phyloP scores from a whole-genome alignment of 768 basidiomycete genomes.

The Calvatia gigantea region DNA sequence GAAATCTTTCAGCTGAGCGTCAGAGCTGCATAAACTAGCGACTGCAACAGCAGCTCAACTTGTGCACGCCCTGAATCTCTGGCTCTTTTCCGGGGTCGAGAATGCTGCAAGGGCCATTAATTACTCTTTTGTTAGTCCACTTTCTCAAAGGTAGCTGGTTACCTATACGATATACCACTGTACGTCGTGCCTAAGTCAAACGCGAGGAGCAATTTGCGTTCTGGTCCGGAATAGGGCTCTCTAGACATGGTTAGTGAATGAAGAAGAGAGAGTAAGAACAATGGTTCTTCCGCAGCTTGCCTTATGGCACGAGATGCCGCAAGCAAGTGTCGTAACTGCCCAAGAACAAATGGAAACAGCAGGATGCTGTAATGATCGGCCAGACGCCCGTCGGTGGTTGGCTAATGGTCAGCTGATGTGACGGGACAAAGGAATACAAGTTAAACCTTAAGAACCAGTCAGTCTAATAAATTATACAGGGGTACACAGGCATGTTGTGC shows the following conservation, averaged over 20 bases:
- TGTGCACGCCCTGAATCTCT: conserved; percentile 24
- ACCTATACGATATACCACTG: conserved; percentile 17
- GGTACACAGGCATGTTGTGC: too few relatives aligned
- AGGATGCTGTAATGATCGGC: too few relatives aligned
- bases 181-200: conserved; percentile 17
- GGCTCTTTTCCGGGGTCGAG: conserved; percentile 25
- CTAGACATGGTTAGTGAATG: neutral
- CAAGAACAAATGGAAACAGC: too few relatives aligned
- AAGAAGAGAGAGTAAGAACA: too few relatives aligned
- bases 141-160: conserved; percentile 20
- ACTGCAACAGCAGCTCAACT: conserved; percentile 14
- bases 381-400: too few relatives aligned
- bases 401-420: too few relatives aligned
- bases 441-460: too few relatives aligned
- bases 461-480: too few relatives aligned
- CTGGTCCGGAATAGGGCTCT: conserved; percentile 7
- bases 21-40: neutral
- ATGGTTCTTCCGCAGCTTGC: too few relatives aligned
- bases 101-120: conserved; percentile 17
- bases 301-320: too few relatives aligned
- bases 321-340: too few relatives aligned
- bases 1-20: conserved; percentile 13
- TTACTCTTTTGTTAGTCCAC: neutral
- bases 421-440: too few relatives aligned
- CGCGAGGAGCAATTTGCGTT: conserved; percentile 13